Evolutionary conservation across 2,329 filamentous ascomycete genomes (phyloP), one percentile per base, ranked within the genome.

Genomic region (Hypoxylon sp.): DNA sequence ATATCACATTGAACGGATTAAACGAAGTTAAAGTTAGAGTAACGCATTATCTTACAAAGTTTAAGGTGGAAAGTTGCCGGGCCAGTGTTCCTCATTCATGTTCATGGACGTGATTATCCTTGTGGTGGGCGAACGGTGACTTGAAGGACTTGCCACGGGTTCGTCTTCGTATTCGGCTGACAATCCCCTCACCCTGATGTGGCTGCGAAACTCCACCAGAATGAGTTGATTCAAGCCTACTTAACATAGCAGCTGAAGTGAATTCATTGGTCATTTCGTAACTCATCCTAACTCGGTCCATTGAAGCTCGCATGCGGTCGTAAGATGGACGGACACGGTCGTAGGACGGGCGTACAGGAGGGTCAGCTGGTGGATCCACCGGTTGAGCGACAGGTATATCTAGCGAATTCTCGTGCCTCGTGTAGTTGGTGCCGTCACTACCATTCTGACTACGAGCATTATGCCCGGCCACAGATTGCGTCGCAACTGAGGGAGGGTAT

Each of bases 371-470:
- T 0, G 63, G 57, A 61, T 77, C 75, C 3, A 63, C 75, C 5
- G 75, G 73, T 39, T 75, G 75, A n/a, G 66, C 62, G 6, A 77
- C 74, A 17, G 79, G 78, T 54, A 82, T 78, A 65, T 92, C 90
- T 71, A 89, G 78, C 14, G 90, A 90, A 72, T 85, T 82, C 68
- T 90, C 87, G 73, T 89, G 88, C 54, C 86, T 83, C 22, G 94
- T 97, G 79, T 94, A 97, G 75, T 97, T 94, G 54, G 96, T 98
- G 68, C 94, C 95, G 80, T 97, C 94, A 81, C 94, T 98, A 67
- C 94, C 94, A 74, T 95, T 97, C 78, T 97, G 93, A 75, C 93
- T 96, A 55, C 91, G 91, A 72, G 94, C 84, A 70, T 90, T 95
- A 78, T 96, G 91, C 33, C 92, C 95, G 1, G 73, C 72, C 22